A percentile compares a stretch with the other conserved stretches of the same genome.
phyloP scores from a whole-genome alignment of 2,329 filamentous ascomycete genomes.

The Paecilomyces variotii region DNA sequence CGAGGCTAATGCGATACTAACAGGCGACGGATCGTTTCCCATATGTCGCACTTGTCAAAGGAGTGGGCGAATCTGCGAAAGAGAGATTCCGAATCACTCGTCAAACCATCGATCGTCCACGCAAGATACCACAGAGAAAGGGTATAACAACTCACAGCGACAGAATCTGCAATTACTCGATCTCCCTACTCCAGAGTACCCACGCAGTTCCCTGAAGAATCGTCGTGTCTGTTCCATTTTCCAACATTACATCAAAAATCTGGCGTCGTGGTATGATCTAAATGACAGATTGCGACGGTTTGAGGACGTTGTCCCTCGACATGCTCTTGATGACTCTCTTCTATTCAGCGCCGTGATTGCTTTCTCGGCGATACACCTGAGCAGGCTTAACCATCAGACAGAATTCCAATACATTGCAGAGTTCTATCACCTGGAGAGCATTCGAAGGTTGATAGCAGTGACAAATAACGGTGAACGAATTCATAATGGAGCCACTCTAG shows the following conservation, averaged over 20 bases:
- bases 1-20: not conserved
- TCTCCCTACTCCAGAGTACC: not conserved
- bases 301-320: conserved; percentile 24
- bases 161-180: not conserved
- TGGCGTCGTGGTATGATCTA: conserved; percentile 44
- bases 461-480: conserved; percentile 21
- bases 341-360: conserved; percentile 41
- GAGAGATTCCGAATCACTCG: not conserved
- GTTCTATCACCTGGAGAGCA: conserved; percentile 35
- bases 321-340: conserved; percentile 33
- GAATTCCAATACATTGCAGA: conserved; percentile 22
- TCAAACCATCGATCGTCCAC: not conserved
- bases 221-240: conserved; percentile 20
- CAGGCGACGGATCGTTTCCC: not conserved
- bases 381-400: conserved; percentile 12
- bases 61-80: not conserved
- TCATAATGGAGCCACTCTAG: conserved; percentile 35
- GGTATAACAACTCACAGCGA: not conserved
- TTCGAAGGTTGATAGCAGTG: conserved; percentile 32
- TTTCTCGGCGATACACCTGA: conserved; percentile 37
- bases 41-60: conserved; percentile 1
- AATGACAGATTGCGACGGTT: conserved; percentile 34
- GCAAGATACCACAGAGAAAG: not conserved
- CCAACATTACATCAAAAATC: conserved; percentile 27
- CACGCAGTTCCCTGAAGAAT: conserved; percentile 4